These are phyloP conservation scores for Hypoxylon sp. DNA, from an alignment of 2,329 filamentous ascomycete genomes.

Conservation along the genomic window DNA sequence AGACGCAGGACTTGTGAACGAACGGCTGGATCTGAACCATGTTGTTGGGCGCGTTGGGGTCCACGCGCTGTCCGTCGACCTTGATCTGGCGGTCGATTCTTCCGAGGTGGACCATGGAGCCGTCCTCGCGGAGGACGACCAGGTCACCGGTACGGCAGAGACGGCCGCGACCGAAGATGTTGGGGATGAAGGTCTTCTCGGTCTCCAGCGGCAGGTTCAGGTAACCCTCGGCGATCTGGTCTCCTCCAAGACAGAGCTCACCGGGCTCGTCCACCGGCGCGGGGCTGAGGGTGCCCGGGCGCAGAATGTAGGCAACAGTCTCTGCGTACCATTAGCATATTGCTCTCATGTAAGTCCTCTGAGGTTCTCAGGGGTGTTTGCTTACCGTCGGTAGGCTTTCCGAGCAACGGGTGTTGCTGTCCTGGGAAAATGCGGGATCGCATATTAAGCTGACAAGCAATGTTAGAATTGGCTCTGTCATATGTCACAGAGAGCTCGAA, in stretches of 20 bases:
- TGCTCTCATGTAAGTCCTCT: neutral
- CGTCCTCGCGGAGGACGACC: conserved; percentile 1
- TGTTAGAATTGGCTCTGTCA: neutral
- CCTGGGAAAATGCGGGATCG: neutral
- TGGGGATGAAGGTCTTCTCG: conserved; percentile 9
- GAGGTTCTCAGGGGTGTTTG: neutral
- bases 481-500: neutral
- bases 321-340: conserved; percentile 9
- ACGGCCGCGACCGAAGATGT: conserved; percentile 1
- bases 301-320: conserved; percentile 9
- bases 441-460: neutral
- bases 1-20: conserved; percentile 6
- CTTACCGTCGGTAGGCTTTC: neutral
- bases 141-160: neutral
- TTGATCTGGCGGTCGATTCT: conserved; percentile 1
- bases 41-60: neutral
- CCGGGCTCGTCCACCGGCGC: conserved; percentile 12
- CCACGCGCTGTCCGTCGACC: neutral
- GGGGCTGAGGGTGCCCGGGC: conserved; percentile 9
- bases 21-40: conserved; percentile 1
- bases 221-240: conserved; percentile 15
- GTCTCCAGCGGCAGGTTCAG: conserved; percentile 16
- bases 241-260: conserved; percentile 19
- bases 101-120: neutral
- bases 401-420: neutral